Evolutionary conservation across 1,139 yeast species (phyloP).

Genomic region (Diutina pseudorugosa): DNA sequence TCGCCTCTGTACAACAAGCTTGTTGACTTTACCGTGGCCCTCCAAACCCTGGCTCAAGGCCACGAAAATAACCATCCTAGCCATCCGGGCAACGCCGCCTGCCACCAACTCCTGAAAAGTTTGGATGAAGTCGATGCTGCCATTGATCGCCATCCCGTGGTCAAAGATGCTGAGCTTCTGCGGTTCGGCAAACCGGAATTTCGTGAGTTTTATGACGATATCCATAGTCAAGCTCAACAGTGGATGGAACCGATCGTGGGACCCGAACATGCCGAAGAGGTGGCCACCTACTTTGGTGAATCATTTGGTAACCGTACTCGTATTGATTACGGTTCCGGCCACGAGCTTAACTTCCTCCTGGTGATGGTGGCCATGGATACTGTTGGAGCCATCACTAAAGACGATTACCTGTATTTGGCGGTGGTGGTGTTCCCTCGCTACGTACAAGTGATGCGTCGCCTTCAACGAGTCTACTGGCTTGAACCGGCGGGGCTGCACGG

Average conservation of each 20-base stretch:
- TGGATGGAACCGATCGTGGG: background rate
- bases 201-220: slow-evolving; percentile 69
- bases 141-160: slow-evolving; percentile 54
- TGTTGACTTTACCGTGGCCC: slow-evolving; percentile 38
- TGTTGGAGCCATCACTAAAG: slow-evolving; percentile 14
- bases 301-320: slow-evolving; percentile 81
- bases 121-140: slow-evolving; percentile 33
- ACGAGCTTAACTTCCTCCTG: slow-evolving; percentile 76
- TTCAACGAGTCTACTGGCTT: slow-evolving; percentile 63
- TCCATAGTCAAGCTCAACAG: slow-evolving; percentile 12
- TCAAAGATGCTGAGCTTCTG: slow-evolving; percentile 49
- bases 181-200: slow-evolving; percentile 91
- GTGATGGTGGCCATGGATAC: slow-evolving; percentile 45
- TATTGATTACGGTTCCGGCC: slow-evolving; percentile 96
- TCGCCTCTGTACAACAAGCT: slow-evolving; percentile 41
- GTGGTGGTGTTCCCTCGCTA: slow-evolving; percentile 56
- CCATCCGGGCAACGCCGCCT: slow-evolving; percentile 18
- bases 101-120: slow-evolving; percentile 22
- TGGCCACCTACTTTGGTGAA: slow-evolving; percentile 44
- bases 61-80: slow-evolving; percentile 33
- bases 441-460: slow-evolving; percentile 34
- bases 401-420: slow-evolving; percentile 23
- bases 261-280: slow-evolving; percentile 17
- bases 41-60: slow-evolving; percentile 65
- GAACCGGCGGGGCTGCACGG: slow-evolving; percentile 84